Evolutionary conservation across 345 rosid genomes (phyloP).

Genomic region (Gossypium australe): DNA sequence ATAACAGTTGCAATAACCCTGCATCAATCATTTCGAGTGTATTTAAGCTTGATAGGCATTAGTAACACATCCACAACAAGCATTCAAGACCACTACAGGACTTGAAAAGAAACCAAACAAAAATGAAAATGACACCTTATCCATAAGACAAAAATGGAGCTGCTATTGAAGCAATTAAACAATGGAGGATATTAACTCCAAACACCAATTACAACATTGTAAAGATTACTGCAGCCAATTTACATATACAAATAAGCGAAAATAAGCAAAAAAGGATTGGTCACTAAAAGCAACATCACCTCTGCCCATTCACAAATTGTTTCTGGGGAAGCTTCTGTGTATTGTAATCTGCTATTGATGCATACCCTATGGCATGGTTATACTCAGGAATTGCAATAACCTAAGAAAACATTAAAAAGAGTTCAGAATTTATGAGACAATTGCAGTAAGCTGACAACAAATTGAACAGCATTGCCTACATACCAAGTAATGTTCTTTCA

Average conservation of each 20-base stretch:
- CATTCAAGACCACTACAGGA: not conserved
- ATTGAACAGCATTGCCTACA: conserved; percentile 22
- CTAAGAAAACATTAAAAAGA: conserved; percentile 36
- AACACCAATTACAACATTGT: not conserved
- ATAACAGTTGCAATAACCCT: conserved; percentile 73
- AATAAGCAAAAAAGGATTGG: not conserved
- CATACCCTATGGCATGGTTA: conserved; percentile 72
- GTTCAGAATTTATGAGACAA: conserved; percentile 21
- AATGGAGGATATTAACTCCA: not conserved
- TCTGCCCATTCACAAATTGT: conserved; percentile 69
- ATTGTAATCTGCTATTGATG: conserved; percentile 77
- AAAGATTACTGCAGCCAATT: not conserved
- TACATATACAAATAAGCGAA: not conserved
- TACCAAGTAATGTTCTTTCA: conserved; percentile 93
- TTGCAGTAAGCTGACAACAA: conserved; percentile 14
- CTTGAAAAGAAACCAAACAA: conserved; percentile 4
- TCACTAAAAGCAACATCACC: conserved; percentile 34
- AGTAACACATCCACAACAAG: conserved; percentile 1
- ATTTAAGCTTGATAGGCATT: not conserved
- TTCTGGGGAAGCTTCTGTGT: conserved; percentile 62
- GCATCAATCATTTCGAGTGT: conserved; percentile 23
- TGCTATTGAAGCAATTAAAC: not conserved
- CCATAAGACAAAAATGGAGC: not conserved
- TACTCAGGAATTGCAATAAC: conserved; percentile 82
- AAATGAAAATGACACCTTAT: conserved; percentile 8